A percentile compares a stretch with the other conserved stretches of the same genome.
phyloP scores from a whole-genome alignment of 2,329 filamentous ascomycete species.

The Pestalotiopsis sp. region DNA sequence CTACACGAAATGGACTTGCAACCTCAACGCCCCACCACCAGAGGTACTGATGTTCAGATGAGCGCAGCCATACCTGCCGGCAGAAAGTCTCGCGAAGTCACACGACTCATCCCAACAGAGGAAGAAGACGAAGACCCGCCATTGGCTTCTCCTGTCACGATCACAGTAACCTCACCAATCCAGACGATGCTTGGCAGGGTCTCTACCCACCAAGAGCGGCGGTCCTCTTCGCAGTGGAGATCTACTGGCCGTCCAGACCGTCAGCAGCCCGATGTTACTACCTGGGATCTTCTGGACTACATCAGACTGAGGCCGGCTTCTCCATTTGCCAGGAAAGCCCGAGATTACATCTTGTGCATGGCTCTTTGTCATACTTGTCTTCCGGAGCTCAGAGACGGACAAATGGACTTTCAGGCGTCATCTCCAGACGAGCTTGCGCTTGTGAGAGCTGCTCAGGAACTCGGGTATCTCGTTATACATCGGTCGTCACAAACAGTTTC shows the following conservation, averaged over 20 bases:
- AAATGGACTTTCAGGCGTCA: constrained; percentile 81
- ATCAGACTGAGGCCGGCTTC: constrained; percentile 76
- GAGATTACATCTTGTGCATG: constrained; percentile 80
- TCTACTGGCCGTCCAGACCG: constrained; percentile 34
- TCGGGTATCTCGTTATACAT: constrained; percentile 78
- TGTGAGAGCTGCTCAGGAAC: constrained; percentile 80
- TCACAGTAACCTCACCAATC: constrained; percentile 25
- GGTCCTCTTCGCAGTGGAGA: constrained; percentile 34
- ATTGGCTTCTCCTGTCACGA: constrained; percentile 20
- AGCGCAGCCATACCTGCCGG: not conserved
- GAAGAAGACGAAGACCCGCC: constrained; percentile 14
- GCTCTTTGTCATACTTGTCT: constrained; percentile 91
- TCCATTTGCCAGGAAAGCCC: constrained; percentile 75
- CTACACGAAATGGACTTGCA: constrained; percentile 74
- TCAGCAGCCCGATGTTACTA: constrained; percentile 61
- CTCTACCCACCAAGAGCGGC: constrained; percentile 21
- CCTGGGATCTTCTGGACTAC: constrained; percentile 75
- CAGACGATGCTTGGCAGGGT: constrained; percentile 7
- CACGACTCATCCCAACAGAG: constrained; percentile 8
- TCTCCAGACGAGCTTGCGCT: constrained; percentile 90
- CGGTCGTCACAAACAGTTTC: constrained; percentile 72
- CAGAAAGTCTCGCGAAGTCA: constrained; percentile 14
- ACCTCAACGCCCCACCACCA: constrained; percentile 9
- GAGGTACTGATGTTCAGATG: not conserved
- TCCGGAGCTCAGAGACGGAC: constrained; percentile 74